Percentiles rank a stretch among this genome's conserved stretches.
These are phyloP conservation scores for Fraxinus albicans DNA, from an alignment of 305 asterid genomes.

Conservation along the genomic window DNA sequence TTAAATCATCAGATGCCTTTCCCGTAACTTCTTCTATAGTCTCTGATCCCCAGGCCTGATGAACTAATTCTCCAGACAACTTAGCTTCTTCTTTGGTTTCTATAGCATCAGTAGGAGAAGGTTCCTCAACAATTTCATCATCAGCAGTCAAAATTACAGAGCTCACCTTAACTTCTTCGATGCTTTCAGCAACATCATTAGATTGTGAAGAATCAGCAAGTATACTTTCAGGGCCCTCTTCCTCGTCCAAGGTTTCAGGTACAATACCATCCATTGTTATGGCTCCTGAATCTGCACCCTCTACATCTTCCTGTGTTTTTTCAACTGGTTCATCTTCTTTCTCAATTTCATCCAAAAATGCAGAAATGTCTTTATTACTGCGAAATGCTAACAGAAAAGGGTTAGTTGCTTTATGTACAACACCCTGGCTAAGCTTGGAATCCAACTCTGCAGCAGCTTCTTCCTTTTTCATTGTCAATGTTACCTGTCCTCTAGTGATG, in stretches of 20 bases:
- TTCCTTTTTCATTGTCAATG: constrained; percentile 92
- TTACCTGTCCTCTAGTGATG: constrained; percentile 70
- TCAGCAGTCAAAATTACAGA: constrained; percentile 24
- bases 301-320: constrained; percentile 26
- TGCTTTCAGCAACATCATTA: constrained; percentile 6
- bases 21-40: constrained; percentile 31
- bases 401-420: constrained; percentile 69
- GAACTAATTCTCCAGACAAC: constrained; percentile 26
- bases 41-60: constrained; percentile 25
- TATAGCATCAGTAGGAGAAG: constrained; percentile 24
- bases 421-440: constrained; percentile 53
- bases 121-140: constrained; percentile 21
- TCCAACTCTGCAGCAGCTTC: constrained; percentile 59
- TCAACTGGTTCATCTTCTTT: constrained; percentile 40
- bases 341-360: constrained; percentile 65
- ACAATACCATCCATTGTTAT: constrained; percentile 19
- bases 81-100: constrained; percentile 41
- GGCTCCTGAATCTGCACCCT: constrained; percentile 23
- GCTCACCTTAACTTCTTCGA: constrained; percentile 18
- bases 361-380: constrained; percentile 56
- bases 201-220: constrained; percentile 21
- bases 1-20: constrained; percentile 23
- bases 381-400: constrained; percentile 87
- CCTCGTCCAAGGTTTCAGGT: constrained; percentile 26
- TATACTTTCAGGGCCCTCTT: constrained; percentile 23